phyloP scores from a whole-genome alignment of 2,329 filamentous ascomycete species.

The Xylaria sp. region DNA sequence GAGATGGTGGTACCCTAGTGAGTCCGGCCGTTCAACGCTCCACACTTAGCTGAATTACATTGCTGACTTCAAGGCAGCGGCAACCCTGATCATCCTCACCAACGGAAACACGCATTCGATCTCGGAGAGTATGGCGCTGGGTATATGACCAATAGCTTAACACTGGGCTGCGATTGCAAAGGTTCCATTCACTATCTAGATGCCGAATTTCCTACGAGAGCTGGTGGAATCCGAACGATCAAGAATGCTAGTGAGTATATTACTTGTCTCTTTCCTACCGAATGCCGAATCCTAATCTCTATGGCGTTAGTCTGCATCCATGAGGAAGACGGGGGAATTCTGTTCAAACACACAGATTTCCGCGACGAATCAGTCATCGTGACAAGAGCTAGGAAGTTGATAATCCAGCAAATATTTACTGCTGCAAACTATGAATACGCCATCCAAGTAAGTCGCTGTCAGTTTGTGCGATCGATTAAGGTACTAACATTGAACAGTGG shows the following conservation, averaged over 20 bases:
- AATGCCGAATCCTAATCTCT: not conserved
- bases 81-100: conserved; percentile 79
- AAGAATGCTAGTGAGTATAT: conserved; percentile 72
- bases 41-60: no score
- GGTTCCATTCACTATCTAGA: conserved; percentile 92
- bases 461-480: not conserved
- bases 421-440: conserved; percentile 94
- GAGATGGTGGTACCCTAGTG: conserved; percentile 93
- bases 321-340: conserved; percentile 88
- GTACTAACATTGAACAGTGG: conserved; percentile 71
- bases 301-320: conserved; percentile 87
- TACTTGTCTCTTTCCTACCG: not conserved
- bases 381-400: conserved; percentile 82
- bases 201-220: conserved; percentile 79
- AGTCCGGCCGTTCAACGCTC: conserved; percentile 26
- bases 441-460: conserved; percentile 45
- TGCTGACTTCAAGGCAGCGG: conserved; percentile 49
- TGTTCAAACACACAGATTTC: conserved; percentile 96
- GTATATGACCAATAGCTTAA: conserved; percentile 81
- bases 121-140: conserved; percentile 81
- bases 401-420: conserved; percentile 91
- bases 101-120: conserved; percentile 82
- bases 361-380: conserved; percentile 86
- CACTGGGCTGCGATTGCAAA: conserved; percentile 84
- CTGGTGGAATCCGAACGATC: conserved; percentile 77